These are phyloP conservation scores for Trypanosomatidae sp. DNA, from an alignment of 208 protist genomes.

Conservation along the genomic window DNA sequence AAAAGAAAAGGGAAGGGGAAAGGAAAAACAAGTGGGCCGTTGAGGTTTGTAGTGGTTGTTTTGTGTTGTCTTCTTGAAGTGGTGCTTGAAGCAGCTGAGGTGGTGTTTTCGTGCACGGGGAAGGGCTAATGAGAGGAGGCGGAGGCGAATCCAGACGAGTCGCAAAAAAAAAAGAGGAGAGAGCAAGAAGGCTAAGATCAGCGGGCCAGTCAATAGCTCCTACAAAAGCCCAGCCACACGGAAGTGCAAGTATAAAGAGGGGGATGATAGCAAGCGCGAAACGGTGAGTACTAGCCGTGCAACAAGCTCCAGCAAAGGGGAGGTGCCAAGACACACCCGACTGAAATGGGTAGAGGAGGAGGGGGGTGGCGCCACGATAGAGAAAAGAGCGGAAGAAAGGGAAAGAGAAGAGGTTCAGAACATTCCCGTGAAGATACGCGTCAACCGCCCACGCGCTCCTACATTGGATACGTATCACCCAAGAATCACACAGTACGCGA, in stretches of 20 bases:
- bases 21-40: neutral
- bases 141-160: neutral
- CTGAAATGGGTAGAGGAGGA: neutral
- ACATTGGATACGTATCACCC: neutral
- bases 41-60: neutral
- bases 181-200: neutral
- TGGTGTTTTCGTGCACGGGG: neutral
- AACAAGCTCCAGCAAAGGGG: neutral
- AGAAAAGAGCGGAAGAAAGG: neutral
- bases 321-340: neutral
- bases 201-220: neutral
- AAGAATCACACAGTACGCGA: neutral
- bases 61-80: neutral
- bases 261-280: neutral
- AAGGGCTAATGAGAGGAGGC: neutral
- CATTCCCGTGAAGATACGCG: neutral
- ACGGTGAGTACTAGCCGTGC: neutral
- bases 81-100: neutral
- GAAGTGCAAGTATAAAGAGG: neutral
- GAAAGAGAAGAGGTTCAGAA: neutral
- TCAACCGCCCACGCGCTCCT: neutral
- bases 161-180: neutral
- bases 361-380: neutral
- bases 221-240: too few species aligned
- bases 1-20: conserved; percentile 3